Evolutionary conservation across 2,329 filamentous ascomycete species (phyloP).

Genomic region (Endoconidiophora polonica): DNA sequence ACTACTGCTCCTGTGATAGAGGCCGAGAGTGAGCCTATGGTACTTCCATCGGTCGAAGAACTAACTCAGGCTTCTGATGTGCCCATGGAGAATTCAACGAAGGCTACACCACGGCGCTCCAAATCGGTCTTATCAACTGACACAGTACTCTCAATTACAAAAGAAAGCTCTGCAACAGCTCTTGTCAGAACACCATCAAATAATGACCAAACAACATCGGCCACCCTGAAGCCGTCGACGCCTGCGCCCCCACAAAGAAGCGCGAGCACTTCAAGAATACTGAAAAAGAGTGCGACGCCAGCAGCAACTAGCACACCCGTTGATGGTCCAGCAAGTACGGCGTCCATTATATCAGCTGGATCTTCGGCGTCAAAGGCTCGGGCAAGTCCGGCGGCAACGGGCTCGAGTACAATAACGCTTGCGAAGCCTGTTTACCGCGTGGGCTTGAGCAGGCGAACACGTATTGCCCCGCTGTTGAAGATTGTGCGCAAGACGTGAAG

Average conservation of each 20-base stretch:
- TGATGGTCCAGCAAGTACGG: conserved; percentile 9
- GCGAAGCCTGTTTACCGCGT: conserved; percentile 29
- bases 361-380: not conserved
- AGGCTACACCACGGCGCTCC: not conserved
- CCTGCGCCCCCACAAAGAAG: too few species aligned
- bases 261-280: too few species aligned
- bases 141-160: not conserved
- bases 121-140: conserved; percentile 1
- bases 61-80: too few species aligned
- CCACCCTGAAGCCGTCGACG: too few species aligned
- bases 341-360: not conserved
- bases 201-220: not conserved
- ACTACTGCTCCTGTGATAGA: not conserved
- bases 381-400: not conserved
- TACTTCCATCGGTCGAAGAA: not conserved
- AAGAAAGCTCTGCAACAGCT: too few species aligned
- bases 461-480: conserved; percentile 36
- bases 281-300: too few species aligned
- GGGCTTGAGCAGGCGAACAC: conserved; percentile 32
- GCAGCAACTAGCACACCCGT: conserved; percentile 1
- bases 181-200: not conserved
- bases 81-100: too few species aligned
- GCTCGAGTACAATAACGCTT: conserved; percentile 18
- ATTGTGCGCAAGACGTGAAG: conserved; percentile 25
- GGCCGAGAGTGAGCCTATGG: not conserved